Evolutionary conservation across 768 basidiomycete genomes (phyloP).

Genomic region (Wakefieldia striispora): DNA sequence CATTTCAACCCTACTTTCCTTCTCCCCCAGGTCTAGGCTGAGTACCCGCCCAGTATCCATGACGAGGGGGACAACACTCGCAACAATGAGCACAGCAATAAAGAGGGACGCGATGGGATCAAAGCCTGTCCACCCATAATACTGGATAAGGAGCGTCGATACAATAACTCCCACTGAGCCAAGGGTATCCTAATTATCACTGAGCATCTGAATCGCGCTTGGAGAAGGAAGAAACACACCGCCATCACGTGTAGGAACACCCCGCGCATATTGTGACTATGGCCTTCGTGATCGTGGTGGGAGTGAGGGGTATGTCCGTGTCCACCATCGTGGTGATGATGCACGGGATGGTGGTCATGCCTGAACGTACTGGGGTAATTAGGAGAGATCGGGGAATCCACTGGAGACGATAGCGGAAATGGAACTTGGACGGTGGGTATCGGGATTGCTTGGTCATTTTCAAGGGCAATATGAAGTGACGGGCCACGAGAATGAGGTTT

Average conservation of each 20-base stretch:
- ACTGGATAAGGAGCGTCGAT: constrained; percentile 92
- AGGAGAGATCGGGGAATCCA: constrained; percentile 61
- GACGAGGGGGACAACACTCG: constrained; percentile 93
- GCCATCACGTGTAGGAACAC: constrained; percentile 98
- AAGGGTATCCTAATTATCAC: constrained; percentile 69
- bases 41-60: constrained; percentile 90
- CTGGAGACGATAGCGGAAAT: constrained; percentile 27
- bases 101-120: constrained; percentile 97
- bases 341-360: constrained; percentile 43
- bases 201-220: constrained; percentile 5
- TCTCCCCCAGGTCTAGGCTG: constrained; percentile 77
- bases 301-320: constrained; percentile 49
- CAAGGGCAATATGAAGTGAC: constrained; percentile 38
- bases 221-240: constrained; percentile 40
- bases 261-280: constrained; percentile 98
- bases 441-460: constrained; percentile 19
- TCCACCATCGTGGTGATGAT: constrained; percentile 18
- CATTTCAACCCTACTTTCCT: constrained; percentile 49
- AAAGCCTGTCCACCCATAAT: constrained; percentile 98
- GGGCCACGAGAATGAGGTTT: constrained; percentile 41
- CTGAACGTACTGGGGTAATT: constrained; percentile 52
- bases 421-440: constrained; percentile 19
- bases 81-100: constrained; percentile 92
- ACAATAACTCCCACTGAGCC: constrained; percentile 98
- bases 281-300: constrained; percentile 70